Conservation (phyloP, 139 green algal genomes). For the Chlorella vulgaris region DNA sequence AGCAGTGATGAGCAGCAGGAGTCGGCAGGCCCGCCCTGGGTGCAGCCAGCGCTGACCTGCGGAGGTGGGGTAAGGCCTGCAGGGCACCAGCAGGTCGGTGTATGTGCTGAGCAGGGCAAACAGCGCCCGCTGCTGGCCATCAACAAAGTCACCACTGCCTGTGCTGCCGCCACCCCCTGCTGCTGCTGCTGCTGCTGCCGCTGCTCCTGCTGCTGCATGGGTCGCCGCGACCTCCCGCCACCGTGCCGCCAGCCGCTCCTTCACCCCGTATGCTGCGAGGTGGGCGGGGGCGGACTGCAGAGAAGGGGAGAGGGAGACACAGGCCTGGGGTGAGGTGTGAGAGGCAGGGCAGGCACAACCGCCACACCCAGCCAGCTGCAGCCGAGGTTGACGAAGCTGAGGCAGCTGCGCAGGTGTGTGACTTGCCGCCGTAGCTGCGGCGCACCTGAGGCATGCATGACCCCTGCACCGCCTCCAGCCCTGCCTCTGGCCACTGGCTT, state of each 20-base stretch:
- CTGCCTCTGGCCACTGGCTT: not conserved
- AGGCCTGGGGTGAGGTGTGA: not conserved
- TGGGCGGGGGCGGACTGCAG: constrained; percentile 26
- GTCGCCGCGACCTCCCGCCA: constrained; percentile 65
- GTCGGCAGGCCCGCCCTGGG: not conserved
- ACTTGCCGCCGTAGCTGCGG: no score
- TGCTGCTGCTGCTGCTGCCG: no score
- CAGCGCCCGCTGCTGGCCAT: constrained; percentile 50
- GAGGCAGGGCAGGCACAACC: not conserved
- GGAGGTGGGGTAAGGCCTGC: constrained; percentile 54
- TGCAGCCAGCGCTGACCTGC: not conserved
- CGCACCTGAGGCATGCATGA: constrained; percentile 9
- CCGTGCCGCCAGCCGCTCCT: constrained; percentile 59
- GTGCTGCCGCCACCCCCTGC: not conserved
- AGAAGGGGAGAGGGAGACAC: not conserved
- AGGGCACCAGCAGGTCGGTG: constrained; percentile 59
- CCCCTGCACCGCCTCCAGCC: constrained; percentile 24
- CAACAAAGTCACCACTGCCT: constrained; percentile 49
- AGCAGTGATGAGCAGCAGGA: no score
- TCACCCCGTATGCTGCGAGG: constrained; percentile 56
- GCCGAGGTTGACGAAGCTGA: no score
- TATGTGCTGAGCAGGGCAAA: constrained; percentile 69
- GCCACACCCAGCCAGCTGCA: no score
- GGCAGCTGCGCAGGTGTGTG: no score
- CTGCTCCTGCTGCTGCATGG: no score